phyloP scores from a whole-genome alignment of 2,329 filamentous ascomycete species.

The Helotiales sp. region DNA sequence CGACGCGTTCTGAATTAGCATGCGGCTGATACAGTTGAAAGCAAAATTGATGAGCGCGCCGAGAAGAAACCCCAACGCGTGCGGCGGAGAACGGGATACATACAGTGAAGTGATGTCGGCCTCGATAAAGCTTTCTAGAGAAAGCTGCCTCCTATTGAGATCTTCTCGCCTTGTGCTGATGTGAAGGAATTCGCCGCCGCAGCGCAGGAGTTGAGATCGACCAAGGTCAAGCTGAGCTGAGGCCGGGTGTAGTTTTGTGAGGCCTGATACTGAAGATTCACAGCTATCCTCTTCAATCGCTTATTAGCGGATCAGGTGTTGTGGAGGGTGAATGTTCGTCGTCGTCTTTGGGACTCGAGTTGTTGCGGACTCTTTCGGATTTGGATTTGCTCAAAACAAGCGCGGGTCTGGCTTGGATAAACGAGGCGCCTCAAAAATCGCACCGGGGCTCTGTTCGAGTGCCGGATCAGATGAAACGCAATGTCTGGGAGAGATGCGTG shows the following conservation, averaged over 20 bases:
- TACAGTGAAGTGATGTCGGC: conserved; percentile 36
- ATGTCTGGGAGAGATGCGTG: conserved; percentile 4
- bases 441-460: not conserved
- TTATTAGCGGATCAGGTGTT: conserved; percentile 6
- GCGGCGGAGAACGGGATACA: conserved; percentile 17
- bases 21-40: conserved; percentile 18
- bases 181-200: not conserved
- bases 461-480: conserved; percentile 5
- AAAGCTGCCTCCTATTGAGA: conserved; percentile 25
- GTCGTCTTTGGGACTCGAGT: conserved; percentile 10
- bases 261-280: conserved; percentile 4
- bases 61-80: conserved; percentile 7
- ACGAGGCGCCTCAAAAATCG: conserved; percentile 19
- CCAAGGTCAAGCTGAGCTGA: conserved; percentile 1
- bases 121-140: conserved; percentile 34
- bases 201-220: conserved; percentile 3
- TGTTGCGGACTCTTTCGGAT: conserved; percentile 19
- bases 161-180: too few relatives aligned
- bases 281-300: conserved; percentile 11
- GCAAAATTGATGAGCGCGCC: conserved; percentile 22
- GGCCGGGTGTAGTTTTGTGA: not conserved
- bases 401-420: conserved; percentile 15
- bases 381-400: conserved; percentile 21
- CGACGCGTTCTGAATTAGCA: conserved; percentile 25
- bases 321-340: conserved; percentile 2